A percentile compares a stretch with the other conserved stretches of the same genome.
These are phyloP conservation scores for Dendryphion nanum DNA, from an alignment of 2,329 filamentous ascomycete species.

Conservation along the genomic window DNA sequence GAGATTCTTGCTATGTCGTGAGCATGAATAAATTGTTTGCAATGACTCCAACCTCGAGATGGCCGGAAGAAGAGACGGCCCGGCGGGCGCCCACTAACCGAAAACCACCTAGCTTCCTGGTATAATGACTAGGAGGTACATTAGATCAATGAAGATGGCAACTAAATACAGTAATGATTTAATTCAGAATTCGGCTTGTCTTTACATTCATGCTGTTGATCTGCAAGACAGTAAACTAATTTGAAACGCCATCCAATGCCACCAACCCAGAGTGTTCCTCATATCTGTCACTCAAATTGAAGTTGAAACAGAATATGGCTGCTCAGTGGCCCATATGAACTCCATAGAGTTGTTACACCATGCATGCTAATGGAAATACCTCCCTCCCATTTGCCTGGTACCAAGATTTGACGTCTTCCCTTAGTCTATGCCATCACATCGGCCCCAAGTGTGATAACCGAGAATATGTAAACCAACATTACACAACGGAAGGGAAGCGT, in stretches of 20 bases:
- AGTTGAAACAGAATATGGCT: no score
- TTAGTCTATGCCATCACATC: slow-evolving; percentile 37
- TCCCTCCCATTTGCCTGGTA: no score
- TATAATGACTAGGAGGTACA: no score
- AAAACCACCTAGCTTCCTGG: no score
- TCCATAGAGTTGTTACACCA: no score
- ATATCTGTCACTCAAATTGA: no score
- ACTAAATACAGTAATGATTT: no score
- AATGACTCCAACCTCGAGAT: slow-evolving; percentile 22
- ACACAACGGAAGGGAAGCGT: slow-evolving; percentile 9
- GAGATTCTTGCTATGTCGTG: no score
- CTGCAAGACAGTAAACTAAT: background rate
- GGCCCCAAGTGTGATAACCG: slow-evolving; percentile 26
- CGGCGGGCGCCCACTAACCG: slow-evolving; percentile 11
- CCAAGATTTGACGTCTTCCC: slow-evolving; percentile 10
- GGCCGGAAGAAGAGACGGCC: slow-evolving; percentile 15
- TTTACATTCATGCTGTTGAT: background rate
- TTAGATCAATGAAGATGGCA: no score
- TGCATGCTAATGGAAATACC: slow-evolving; percentile 1
- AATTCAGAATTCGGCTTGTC: no score
- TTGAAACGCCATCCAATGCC: slow-evolving; percentile 33
- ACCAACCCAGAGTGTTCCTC: background rate
- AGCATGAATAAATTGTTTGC: slow-evolving; percentile 24
- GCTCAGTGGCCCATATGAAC: no score
- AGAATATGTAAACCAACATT: slow-evolving; percentile 16